Evolutionary conservation across 495 filamentous ascomycete genomes (phyloP).

Genomic region (Neohortaea acidophila): DNA sequence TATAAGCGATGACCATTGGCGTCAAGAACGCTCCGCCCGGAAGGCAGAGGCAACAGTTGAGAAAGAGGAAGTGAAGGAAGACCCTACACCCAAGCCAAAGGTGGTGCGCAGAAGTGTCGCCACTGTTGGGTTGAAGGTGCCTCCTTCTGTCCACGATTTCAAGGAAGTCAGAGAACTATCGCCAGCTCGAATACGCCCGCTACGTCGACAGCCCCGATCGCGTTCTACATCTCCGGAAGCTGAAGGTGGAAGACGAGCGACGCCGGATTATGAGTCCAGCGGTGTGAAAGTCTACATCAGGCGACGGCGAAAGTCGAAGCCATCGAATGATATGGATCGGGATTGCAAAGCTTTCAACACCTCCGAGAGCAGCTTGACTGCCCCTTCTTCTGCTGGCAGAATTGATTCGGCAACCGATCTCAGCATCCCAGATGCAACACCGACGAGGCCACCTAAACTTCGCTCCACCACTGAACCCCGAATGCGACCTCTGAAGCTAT

Average conservation of each 20-base stretch:
- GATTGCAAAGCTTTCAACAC: neutral
- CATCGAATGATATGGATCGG: neutral
- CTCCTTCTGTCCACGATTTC: slow-evolving; percentile 9
- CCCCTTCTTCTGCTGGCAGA: slow-evolving; percentile 6
- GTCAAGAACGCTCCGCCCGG: slow-evolving; percentile 17
- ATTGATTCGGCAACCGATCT: slow-evolving; percentile 7
- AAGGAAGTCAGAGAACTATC: slow-evolving; percentile 4
- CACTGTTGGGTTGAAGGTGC: slow-evolving; percentile 15
- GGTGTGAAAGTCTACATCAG: slow-evolving; percentile 19
- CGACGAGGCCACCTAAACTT: slow-evolving; percentile 1
- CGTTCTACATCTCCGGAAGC: slow-evolving; percentile 4
- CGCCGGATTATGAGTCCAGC: slow-evolving; percentile 15
- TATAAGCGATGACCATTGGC: slow-evolving; percentile 32
- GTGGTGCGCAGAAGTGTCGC: slow-evolving; percentile 15
- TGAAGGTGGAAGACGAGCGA: neutral
- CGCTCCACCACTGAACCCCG: slow-evolving; percentile 1
- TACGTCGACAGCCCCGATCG: slow-evolving; percentile 6
- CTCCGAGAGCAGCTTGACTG: slow-evolving; percentile 15
- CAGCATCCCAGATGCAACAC: slow-evolving; percentile 8
- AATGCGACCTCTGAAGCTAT: no score
- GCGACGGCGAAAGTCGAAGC: slow-evolving; percentile 9
- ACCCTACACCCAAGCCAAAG: slow-evolving; percentile 10
- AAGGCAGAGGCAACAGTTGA: slow-evolving; percentile 6
- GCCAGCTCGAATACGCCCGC: slow-evolving; percentile 5
- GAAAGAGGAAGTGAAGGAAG: slow-evolving; percentile 8